A percentile compares a stretch with the other conserved stretches of the same genome.
Conservation (phyloP, 495 filamentous ascomycete species). For the Sporormia fimetaria region DNA sequence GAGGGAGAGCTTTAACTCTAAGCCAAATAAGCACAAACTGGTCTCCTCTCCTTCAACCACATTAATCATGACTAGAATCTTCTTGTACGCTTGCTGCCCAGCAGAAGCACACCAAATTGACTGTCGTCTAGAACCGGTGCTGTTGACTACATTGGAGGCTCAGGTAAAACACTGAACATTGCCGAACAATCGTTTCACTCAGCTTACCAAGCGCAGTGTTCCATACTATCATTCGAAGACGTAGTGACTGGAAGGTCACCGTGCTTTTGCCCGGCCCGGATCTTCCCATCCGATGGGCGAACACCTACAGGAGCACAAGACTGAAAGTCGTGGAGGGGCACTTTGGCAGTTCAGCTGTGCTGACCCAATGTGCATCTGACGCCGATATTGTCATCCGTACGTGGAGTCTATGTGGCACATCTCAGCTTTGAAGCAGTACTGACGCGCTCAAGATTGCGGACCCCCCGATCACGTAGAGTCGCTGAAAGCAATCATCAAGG, state of each 20-base stretch:
- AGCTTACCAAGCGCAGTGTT: no score
- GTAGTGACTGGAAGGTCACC: conserved; percentile 38
- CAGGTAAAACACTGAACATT: no score
- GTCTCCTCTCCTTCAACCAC: no score
- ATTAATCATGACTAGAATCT: conserved; percentile 24
- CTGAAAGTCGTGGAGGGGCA: conserved; percentile 43
- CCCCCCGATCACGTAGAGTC: conserved; percentile 24
- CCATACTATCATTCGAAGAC: conserved; percentile 31
- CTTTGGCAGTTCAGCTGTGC: conserved; percentile 41
- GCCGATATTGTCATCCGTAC: conserved; percentile 48
- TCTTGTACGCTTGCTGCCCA: conserved; percentile 18
- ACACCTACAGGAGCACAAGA: no score
- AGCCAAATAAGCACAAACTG: no score
- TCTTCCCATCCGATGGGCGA: conserved; percentile 36
- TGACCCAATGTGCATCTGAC: conserved; percentile 44
- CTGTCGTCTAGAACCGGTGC: conserved; percentile 32
- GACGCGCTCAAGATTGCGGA: conserved; percentile 15
- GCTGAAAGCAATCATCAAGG: conserved; percentile 23
- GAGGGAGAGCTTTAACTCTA: no score
- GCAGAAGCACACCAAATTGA: not conserved
- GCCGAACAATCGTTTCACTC: no score
- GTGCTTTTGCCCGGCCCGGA: conserved; percentile 34
- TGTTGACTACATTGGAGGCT: conserved; percentile 44
- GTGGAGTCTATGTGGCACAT: conserved; percentile 15
- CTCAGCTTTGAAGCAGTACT: not conserved